phyloP scores from a whole-genome alignment of 768 basidiomycete species.

The Kwoniella sp. region DNA sequence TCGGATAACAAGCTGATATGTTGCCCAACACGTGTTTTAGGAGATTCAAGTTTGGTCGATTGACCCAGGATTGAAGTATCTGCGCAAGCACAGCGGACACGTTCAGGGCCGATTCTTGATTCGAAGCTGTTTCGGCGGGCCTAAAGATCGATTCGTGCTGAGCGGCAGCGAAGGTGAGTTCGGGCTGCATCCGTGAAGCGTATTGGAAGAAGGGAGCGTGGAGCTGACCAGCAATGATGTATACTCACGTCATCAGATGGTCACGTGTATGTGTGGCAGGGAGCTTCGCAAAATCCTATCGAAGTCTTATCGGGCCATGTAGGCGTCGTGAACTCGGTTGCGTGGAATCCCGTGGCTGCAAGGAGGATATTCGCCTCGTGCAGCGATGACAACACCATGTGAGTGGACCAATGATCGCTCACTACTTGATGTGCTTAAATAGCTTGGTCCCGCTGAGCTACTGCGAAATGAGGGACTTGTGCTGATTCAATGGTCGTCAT shows the following conservation, averaged over 20 bases:
- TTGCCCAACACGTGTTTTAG: too few species aligned
- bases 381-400: conserved; percentile 85
- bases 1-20: too few species aligned
- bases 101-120: conserved; percentile 81
- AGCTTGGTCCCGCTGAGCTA: too few species aligned
- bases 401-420: too few species aligned
- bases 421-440: background rate
- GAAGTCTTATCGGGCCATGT: conserved; percentile 86
- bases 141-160: conserved; percentile 82
- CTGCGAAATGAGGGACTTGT: background rate
- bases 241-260: conserved; percentile 65
- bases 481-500: too few species aligned
- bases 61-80: conserved; percentile 64
- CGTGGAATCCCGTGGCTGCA: conserved; percentile 88
- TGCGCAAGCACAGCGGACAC: conserved; percentile 83
- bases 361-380: conserved; percentile 90
- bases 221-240: background rate
- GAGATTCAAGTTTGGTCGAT: conserved; percentile 90
- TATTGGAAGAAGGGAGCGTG: background rate
- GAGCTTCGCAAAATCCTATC: conserved; percentile 77
- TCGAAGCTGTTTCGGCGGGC: conserved; percentile 89
- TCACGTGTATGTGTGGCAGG: conserved; percentile 94
- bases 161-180: conserved; percentile 90
- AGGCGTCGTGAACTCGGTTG: conserved; percentile 88
- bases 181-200: background rate